phyloP scores from a whole-genome alignment of 2,329 filamentous ascomycete genomes.

The Botryosphaeria agaves region DNA sequence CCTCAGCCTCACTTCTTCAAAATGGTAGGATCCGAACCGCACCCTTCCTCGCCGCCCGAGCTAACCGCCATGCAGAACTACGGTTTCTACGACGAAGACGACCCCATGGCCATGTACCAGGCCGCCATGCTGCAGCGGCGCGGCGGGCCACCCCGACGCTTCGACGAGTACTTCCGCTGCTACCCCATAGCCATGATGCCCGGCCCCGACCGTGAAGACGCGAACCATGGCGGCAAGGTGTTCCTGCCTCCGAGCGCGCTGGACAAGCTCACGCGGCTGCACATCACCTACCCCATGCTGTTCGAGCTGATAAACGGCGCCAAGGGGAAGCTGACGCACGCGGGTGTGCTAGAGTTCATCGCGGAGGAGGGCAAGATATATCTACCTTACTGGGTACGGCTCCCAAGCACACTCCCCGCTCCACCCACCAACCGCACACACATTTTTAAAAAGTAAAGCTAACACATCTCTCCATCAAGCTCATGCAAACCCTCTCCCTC shows the following conservation, averaged over 20 bases:
- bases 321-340: slow-evolving; percentile 66
- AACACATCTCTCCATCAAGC: slow-evolving; percentile 30
- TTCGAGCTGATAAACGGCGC: slow-evolving; percentile 91
- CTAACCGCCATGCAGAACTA: slow-evolving; percentile 17
- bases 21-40: no score
- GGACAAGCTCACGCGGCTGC: slow-evolving; percentile 87
- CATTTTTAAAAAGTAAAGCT: background rate
- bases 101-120: slow-evolving; percentile 35
- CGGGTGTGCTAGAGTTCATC: slow-evolving; percentile 91
- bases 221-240: slow-evolving; percentile 96
- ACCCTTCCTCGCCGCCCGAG: no score
- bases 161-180: slow-evolving; percentile 97
- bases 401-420: background rate
- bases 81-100: slow-evolving; percentile 35
- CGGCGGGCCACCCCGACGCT: slow-evolving; percentile 47
- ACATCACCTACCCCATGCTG: slow-evolving; percentile 93
- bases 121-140: slow-evolving; percentile 33
- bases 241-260: slow-evolving; percentile 91
- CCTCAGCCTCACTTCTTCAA: no score
- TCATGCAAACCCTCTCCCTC: slow-evolving; percentile 82
- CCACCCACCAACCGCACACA: background rate
- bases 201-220: slow-evolving; percentile 69
- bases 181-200: slow-evolving; percentile 92
- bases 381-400: slow-evolving; percentile 72
- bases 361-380: slow-evolving; percentile 95